These are phyloP conservation scores for Globisporangium camurandrum DNA, from an alignment of 352 stramenopile genomes.

Conservation along the genomic window DNA sequence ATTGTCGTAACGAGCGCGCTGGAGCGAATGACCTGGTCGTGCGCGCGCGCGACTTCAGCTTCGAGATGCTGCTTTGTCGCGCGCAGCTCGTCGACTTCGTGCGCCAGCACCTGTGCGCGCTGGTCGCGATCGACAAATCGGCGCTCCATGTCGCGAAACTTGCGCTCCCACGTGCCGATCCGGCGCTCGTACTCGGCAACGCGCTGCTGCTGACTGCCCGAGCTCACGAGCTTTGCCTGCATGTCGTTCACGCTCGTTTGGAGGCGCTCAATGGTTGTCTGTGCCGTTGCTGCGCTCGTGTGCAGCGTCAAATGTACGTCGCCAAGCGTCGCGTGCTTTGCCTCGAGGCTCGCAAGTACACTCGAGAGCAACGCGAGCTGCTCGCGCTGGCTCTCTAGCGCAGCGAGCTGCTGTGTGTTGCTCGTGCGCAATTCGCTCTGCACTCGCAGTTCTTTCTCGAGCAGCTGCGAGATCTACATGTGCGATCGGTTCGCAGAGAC, in stretches of 20 bases:
- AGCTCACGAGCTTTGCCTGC: conserved; percentile 19
- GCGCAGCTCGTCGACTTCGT: conserved; percentile 15
- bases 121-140: conserved; percentile 16
- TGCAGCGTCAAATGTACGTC: conserved; percentile 22
- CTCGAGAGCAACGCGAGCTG: conserved; percentile 30
- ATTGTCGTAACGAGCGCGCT: conserved; percentile 34
- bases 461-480: conserved; percentile 33
- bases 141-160: conserved; percentile 20
- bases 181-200: conserved; percentile 37
- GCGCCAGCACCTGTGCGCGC: conserved; percentile 15
- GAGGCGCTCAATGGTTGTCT: conserved; percentile 22
- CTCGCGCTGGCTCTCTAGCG: conserved; percentile 18
- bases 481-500: too few relatives aligned
- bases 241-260: conserved; percentile 22
- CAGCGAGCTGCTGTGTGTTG: conserved; percentile 21
- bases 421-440: conserved; percentile 23
- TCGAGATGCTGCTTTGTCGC: conserved; percentile 26
- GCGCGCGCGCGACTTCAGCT: conserved; percentile 22
- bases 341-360: conserved; percentile 27
- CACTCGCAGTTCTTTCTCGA: conserved; percentile 40
- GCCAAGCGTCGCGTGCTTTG: conserved; percentile 25
- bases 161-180: conserved; percentile 27
- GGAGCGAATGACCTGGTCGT: conserved; percentile 43
- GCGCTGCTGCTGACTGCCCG: conserved; percentile 14
- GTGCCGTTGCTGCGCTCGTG: conserved; percentile 20